Conservation (phyloP, 202 grass and related monocot genomes). For the Hordeum pubiflorum region DNA sequence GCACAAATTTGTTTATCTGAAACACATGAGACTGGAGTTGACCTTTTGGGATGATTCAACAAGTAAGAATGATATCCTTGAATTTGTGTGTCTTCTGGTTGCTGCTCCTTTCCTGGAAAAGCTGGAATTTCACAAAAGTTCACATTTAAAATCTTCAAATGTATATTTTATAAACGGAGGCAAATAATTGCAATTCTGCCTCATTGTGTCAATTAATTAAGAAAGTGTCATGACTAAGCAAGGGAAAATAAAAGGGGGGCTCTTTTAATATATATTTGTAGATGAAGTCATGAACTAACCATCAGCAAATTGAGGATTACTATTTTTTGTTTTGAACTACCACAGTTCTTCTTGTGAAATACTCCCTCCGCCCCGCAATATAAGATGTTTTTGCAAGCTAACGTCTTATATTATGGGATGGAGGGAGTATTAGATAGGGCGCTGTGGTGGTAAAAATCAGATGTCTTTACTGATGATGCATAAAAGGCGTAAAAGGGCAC, state of each 20-base stretch:
- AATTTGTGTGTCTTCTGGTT: neutral
- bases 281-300: neutral
- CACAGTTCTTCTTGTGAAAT: neutral
- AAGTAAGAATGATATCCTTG: neutral
- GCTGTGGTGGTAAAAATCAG: too few species aligned
- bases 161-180: too few species aligned
- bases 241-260: too few species aligned
- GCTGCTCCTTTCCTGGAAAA: constrained; percentile 1
- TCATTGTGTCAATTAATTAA: too few species aligned
- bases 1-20: neutral
- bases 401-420: too few species aligned
- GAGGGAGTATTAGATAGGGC: too few species aligned
- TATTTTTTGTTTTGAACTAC: too few species aligned
- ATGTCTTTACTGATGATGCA: too few species aligned
- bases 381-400: too few species aligned
- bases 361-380: neutral
- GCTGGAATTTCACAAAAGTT: neutral
- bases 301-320: neutral
- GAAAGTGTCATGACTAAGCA: too few species aligned
- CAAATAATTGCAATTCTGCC: too few species aligned
- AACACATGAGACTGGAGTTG: neutral
- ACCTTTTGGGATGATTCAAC: neutral
- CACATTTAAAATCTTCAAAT: neutral
- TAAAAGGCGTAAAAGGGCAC: neutral
- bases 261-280: too few species aligned